Evolutionary conservation across 2,329 filamentous ascomycete species (phyloP).

Genomic region (Dactylellina drechsleri): DNA sequence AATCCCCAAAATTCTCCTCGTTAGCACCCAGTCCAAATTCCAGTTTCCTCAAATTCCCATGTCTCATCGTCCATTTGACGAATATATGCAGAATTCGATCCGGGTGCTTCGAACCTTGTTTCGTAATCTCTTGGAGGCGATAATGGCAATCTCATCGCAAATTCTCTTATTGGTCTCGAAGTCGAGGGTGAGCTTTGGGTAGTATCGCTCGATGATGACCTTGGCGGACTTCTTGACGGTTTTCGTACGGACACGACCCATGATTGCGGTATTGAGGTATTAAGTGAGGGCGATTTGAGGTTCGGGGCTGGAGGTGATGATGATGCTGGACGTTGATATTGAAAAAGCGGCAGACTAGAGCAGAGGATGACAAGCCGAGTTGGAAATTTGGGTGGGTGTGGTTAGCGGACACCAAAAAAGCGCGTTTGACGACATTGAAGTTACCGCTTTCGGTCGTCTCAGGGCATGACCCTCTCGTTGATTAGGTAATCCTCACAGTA

Average conservation of each 20-base stretch:
- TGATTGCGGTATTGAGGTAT: conserved; percentile 48
- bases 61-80: not conserved
- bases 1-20: conserved; percentile 20
- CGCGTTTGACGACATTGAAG: conserved; percentile 39
- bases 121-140: conserved; percentile 97
- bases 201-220: conserved; percentile 99
- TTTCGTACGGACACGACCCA: conserved; percentile 72
- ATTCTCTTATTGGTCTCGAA: conserved; percentile 99
- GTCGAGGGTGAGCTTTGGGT: conserved; percentile 97
- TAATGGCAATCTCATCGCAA: conserved; percentile 99
- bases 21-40: conserved; percentile 25
- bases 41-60: not conserved
- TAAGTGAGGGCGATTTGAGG: conserved; percentile 16
- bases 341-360: conserved; percentile 21
- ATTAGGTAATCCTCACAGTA: conserved; percentile 17
- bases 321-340: conserved; percentile 16
- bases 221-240: conserved; percentile 90
- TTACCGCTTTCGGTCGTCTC: conserved; percentile 31
- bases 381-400: conserved; percentile 14
- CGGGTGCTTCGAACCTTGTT: conserved; percentile 79
- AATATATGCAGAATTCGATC: conserved; percentile 3
- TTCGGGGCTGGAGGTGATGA: conserved; percentile 25
- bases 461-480: conserved; percentile 49
- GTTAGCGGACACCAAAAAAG: conserved; percentile 31
- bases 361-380: conserved; percentile 28